Base-by-base conservation (phyloP, 108 stramenopile species). In the Pseudonitzschia delicatissima region DNA sequence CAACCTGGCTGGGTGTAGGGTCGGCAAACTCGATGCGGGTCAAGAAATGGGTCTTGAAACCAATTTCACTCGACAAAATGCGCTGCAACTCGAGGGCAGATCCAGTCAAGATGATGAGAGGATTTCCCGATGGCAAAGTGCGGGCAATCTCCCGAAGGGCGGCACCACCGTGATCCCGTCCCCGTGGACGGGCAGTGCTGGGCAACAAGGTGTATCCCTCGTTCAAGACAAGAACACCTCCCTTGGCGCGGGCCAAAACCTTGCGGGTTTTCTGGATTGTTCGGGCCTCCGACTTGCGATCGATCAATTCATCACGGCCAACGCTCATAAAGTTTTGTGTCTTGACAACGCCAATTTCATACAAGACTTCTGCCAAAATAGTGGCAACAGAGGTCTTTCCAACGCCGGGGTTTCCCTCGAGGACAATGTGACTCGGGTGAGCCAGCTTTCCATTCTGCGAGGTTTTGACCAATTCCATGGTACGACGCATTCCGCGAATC, bases 401-500 rank as follows among this genome's bases (percentile, higher is more conserved):
- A 29, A 88, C 88, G 15, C 97, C 97, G 0, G 97, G 93, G 65
- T 88, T 92, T 25, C 97, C 97, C 18, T 90, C 77, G 32, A 98
- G 82, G 26, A 83, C 77, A 36, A 90, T 67, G 67, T 92, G 92
- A 49, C 78, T 70, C 15, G 89, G 86, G 5, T 74, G 68, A 49
- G 77, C 73, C 23, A 68, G 26, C 39, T 49, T 39, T 45, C 76
- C 62, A n/a, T 71, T 77, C 23, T 71, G 69, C 60, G 74, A 25
- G 11, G 53, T 57, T 53, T 62, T 69, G 23, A 74, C 60, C 51
- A 90, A 65, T 63, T 93, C 92, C 36, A 87, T 77, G 40, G 92
- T 93, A 33, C 92, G 84, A 33, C 92, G 87, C 35, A 90, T 66
- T 36, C 92, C 92, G 40, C 92, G 87, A 49, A 93, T 82, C 77